These are phyloP conservation scores for Boletus vinaceobasis DNA, from an alignment of 768 basidiomycete genomes.

Conservation along the genomic window DNA sequence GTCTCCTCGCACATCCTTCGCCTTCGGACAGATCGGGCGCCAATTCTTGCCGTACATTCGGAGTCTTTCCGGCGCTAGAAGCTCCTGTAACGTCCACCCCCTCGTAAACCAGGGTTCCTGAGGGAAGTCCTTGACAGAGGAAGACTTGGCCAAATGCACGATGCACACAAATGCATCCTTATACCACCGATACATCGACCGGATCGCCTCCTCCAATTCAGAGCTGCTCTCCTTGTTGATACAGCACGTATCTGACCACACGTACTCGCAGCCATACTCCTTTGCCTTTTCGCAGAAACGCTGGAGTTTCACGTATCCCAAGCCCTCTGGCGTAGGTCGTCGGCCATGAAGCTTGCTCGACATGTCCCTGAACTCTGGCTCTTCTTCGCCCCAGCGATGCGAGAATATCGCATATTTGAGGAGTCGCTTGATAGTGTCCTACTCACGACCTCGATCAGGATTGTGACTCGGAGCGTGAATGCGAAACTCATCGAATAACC, in stretches of 20 bases:
- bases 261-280: conserved; percentile 14
- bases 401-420: conserved; percentile 18
- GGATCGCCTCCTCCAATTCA: conserved; percentile 12
- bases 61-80: conserved; percentile 8
- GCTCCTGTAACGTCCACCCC: conserved; percentile 15
- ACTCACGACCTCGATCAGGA: not conserved
- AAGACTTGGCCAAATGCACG: conserved; percentile 8
- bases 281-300: conserved; percentile 14
- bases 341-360: not conserved
- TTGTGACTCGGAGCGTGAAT: not conserved
- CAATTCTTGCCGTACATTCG: conserved; percentile 11
- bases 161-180: conserved; percentile 12
- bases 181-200: conserved; percentile 15
- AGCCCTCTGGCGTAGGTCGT: not conserved
- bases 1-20: not conserved
- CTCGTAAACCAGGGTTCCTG: conserved; percentile 11
- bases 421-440: conserved; percentile 2
- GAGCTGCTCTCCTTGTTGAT: conserved; percentile 14
- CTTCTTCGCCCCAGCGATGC: conserved; percentile 18
- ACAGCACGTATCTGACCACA: conserved; percentile 23
- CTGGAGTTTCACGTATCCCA: conserved; percentile 11
- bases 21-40: conserved; percentile 1
- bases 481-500: not conserved
- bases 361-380: conserved; percentile 13
- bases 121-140: not conserved